Percentiles rank a stretch among this genome's conserved stretches.
These are phyloP conservation scores for Schizopora paradoxa DNA, from an alignment of 1,284 basidiomycete species.

Conservation along the genomic window DNA sequence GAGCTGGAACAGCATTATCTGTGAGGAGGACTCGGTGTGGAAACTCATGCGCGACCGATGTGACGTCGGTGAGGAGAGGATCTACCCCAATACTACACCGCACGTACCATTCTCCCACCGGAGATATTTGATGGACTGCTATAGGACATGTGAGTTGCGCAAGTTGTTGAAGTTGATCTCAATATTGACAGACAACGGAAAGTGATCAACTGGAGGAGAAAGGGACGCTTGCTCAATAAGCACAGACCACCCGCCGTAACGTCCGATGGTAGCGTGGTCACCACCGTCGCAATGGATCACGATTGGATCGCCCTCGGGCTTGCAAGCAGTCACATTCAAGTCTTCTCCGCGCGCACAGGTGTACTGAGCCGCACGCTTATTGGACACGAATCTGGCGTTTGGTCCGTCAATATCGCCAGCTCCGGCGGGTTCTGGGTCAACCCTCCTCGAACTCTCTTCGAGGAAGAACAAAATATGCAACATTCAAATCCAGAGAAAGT, in stretches of 20 bases:
- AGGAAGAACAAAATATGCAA: conserved; percentile 1
- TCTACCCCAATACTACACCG: conserved; percentile 12
- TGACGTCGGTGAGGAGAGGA: conserved; percentile 59
- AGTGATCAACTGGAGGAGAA: conserved; percentile 85
- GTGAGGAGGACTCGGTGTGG: too few species aligned
- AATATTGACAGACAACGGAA: conserved; percentile 2
- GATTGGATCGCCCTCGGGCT: conserved; percentile 89
- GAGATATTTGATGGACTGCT: conserved; percentile 72
- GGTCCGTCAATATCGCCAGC: conserved; percentile 80
- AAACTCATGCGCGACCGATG: conserved; percentile 83
- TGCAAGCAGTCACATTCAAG: conserved; percentile 82
- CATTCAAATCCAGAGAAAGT: conserved; percentile 8
- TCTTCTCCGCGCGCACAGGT: conserved; percentile 82
- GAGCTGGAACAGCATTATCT: conserved; percentile 71
- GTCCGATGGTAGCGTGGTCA: conserved; percentile 73
- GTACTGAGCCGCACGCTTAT: conserved; percentile 72
- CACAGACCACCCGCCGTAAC: conserved; percentile 57
- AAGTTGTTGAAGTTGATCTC: neutral
- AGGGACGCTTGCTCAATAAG: conserved; percentile 71
- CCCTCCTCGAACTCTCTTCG: conserved; percentile 19
- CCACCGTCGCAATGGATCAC: conserved; percentile 80
- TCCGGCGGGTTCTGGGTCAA: conserved; percentile 28
- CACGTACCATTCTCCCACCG: conserved; percentile 48
- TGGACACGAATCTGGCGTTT: conserved; percentile 88
- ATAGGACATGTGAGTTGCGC: conserved; percentile 60